phyloP scores from a whole-genome alignment of 345 rosid genomes.

The Carallia brachiata region DNA sequence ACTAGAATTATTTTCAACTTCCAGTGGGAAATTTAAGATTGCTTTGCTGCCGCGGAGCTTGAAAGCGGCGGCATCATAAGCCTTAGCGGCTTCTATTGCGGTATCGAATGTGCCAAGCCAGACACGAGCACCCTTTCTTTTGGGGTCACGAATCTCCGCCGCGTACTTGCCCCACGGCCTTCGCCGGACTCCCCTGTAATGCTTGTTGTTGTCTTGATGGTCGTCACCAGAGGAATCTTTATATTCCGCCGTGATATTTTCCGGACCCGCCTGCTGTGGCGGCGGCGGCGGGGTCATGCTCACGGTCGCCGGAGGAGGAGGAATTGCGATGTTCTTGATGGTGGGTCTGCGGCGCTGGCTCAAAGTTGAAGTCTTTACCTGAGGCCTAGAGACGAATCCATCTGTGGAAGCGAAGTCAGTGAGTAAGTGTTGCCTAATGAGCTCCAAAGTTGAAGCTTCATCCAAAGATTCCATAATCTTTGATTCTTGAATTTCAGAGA shows the following conservation, averaged over 20 bases:
- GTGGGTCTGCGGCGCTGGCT: constrained; percentile 69
- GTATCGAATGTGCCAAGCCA: constrained; percentile 95
- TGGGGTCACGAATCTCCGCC: constrained; percentile 92
- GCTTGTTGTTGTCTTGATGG: constrained; percentile 32
- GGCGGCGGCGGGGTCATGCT: neutral
- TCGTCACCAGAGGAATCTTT: neutral
- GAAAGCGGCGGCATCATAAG: constrained; percentile 88
- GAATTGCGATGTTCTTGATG: constrained; percentile 41
- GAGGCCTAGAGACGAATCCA: constrained; percentile 26
- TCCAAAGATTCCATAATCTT: constrained; percentile 24
- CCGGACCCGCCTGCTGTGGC: neutral
- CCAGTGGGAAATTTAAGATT: constrained; percentile 86
- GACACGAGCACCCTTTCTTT: constrained; percentile 71
- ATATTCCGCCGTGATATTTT: neutral
- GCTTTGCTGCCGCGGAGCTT: constrained; percentile 82
- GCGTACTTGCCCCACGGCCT: constrained; percentile 94
- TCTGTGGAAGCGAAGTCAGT: constrained; percentile 50
- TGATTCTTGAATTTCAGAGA: neutral
- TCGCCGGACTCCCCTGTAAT: constrained; percentile 79
- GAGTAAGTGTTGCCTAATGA: constrained; percentile 63
- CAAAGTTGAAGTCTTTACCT: constrained; percentile 33
- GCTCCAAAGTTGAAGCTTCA: constrained; percentile 55
- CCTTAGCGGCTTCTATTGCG: constrained; percentile 78
- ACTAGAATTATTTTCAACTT: constrained; percentile 34
- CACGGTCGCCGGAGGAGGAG: constrained; percentile 22